Percentiles rank a stretch among this genome's conserved stretches.
These are phyloP conservation scores for Monilinia aucupariae DNA, from an alignment of 2,329 filamentous ascomycete genomes.

Conservation along the genomic window DNA sequence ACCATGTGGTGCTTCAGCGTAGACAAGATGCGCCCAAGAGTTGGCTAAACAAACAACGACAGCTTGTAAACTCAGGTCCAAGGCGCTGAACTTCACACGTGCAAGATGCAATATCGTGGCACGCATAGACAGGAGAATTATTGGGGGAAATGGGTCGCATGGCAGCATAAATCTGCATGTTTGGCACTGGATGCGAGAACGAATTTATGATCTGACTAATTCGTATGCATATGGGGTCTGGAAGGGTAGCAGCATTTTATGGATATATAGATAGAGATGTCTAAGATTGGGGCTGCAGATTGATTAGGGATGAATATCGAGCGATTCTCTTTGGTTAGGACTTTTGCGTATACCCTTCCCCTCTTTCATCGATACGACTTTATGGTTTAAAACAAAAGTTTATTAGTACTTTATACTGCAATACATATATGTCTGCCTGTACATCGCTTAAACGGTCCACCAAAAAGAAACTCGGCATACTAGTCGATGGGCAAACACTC, in stretches of 20 bases:
- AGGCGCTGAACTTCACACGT: conserved; percentile 21
- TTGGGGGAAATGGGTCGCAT: not conserved
- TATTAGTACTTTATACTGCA: not conserved
- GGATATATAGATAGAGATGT: conserved; percentile 18
- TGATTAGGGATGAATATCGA: conserved; percentile 14
- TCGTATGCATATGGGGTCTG: not conserved
- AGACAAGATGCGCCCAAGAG: conserved; percentile 70
- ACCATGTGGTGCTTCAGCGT: conserved; percentile 72
- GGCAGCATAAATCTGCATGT: conserved; percentile 8
- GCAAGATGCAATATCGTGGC: not conserved
- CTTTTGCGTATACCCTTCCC: conserved; percentile 13
- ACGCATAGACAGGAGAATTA: not conserved
- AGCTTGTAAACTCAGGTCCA: conserved; percentile 51
- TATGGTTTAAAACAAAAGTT: conserved; percentile 2
- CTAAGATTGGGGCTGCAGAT: conserved; percentile 15
- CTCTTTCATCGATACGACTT: conserved; percentile 4
- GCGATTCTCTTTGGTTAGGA: conserved; percentile 10
- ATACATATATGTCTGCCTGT: not conserved
- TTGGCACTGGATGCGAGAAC: conserved; percentile 9
- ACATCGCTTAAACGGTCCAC: not conserved
- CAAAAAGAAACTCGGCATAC: not conserved
- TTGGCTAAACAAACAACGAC: conserved; percentile 79
- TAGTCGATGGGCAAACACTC: not conserved
- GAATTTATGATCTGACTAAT: conserved; percentile 12
- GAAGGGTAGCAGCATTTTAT: conserved; percentile 11